phyloP scores from a whole-genome alignment of 1,284 basidiomycete genomes.

The Vanrija sp. region DNA sequence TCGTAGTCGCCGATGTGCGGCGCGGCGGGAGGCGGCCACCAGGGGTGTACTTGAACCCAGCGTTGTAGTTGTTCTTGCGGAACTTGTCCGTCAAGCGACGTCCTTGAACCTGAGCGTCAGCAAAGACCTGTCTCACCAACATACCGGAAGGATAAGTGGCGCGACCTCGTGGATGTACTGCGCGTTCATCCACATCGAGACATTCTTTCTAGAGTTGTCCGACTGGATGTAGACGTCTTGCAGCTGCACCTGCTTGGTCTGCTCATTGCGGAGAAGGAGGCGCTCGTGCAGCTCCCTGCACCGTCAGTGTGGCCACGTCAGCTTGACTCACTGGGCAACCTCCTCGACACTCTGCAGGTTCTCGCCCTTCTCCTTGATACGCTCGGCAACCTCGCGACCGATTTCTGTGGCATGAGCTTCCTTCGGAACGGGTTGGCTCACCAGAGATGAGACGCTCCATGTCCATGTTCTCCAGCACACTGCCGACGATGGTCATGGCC shows the following conservation, averaged over 20 bases:
- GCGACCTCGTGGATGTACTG: constrained; percentile 69
- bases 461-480: constrained; percentile 95
- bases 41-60: constrained; percentile 54
- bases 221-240: constrained; percentile 94
- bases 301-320: background rate
- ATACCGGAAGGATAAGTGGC: constrained; percentile 72
- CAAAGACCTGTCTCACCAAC: constrained; percentile 21
- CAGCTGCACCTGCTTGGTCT: constrained; percentile 91
- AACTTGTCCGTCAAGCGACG: constrained; percentile 94
- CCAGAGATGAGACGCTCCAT: constrained; percentile 84
- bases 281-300: constrained; percentile 70
- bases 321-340: constrained; percentile 61
- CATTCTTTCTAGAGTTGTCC: constrained; percentile 84
- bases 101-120: constrained; percentile 65
- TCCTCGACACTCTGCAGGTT: constrained; percentile 88
- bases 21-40: constrained; percentile 56
- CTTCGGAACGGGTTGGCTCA: background rate
- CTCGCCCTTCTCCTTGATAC: constrained; percentile 67
- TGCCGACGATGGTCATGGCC: constrained; percentile 92
- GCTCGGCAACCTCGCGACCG: constrained; percentile 84
- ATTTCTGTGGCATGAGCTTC: constrained; percentile 58
- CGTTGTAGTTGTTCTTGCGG: constrained; percentile 42
- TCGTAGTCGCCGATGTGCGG: constrained; percentile 39
- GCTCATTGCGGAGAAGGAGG: constrained; percentile 85
- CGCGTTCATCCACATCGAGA: constrained; percentile 76